phyloP scores from a whole-genome alignment of 1,139 yeast species.

The Yamadazyma triangularis region DNA sequence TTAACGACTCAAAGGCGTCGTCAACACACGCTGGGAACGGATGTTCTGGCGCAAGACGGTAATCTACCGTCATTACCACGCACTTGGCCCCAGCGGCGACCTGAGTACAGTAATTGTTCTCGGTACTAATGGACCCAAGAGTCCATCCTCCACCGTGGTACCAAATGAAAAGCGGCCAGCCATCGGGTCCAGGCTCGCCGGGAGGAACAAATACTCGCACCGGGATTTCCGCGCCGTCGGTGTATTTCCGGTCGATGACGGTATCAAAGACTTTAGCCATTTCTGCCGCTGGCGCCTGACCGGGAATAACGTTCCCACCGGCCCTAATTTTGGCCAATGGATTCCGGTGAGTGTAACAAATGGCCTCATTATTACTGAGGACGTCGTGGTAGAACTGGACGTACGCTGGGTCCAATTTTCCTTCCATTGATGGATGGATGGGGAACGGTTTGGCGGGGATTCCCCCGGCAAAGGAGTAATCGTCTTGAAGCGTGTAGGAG shows the following conservation, averaged over 20 bases:
- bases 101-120: slow-evolving; percentile 43
- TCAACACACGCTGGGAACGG: slow-evolving; percentile 48
- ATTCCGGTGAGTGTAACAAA: slow-evolving; percentile 37
- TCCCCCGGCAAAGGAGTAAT: slow-evolving; percentile 18
- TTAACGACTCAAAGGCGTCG: slow-evolving; percentile 36
- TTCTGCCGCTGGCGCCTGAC: slow-evolving; percentile 28
- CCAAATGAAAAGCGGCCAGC: slow-evolving; percentile 45
- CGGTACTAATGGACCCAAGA: slow-evolving; percentile 41
- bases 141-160: slow-evolving; percentile 52
- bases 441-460: slow-evolving; percentile 20
- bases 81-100: slow-evolving; percentile 32
- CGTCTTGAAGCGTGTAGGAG: slow-evolving; percentile 12
- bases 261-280: slow-evolving; percentile 28
- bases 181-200: slow-evolving; percentile 30
- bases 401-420: slow-evolving; percentile 26
- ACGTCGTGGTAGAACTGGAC: slow-evolving; percentile 28
- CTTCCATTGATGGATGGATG: slow-evolving; percentile 18
- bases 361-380: slow-evolving; percentile 24
- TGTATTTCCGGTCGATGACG: slow-evolving; percentile 30
- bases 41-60: slow-evolving; percentile 46
- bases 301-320: slow-evolving; percentile 47
- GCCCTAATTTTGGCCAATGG: slow-evolving; percentile 33
- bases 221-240: slow-evolving; percentile 25
- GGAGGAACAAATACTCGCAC: slow-evolving; percentile 39
- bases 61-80: slow-evolving; percentile 37